Conservation (phyloP, 2,329 filamentous ascomycete species). For the Gnomoniopsis smithogilvyi region DNA sequence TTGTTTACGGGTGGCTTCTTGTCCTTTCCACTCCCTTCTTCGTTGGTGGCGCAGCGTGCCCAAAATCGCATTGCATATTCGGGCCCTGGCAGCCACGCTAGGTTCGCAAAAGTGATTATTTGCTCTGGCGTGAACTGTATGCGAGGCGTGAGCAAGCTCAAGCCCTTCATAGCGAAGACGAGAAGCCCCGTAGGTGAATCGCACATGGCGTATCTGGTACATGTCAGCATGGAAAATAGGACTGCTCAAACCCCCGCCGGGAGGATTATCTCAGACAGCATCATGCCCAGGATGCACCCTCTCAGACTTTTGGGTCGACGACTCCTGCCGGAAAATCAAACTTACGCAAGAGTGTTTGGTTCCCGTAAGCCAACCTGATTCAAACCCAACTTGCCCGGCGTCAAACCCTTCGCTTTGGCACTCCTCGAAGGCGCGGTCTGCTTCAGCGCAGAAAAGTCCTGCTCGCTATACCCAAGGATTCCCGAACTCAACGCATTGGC, state of each 20-base stretch:
- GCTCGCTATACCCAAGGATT: constrained; percentile 53
- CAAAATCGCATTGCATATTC: constrained; percentile 58
- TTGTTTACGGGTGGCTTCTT: not conserved
- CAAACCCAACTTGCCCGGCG: constrained; percentile 26
- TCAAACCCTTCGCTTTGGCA: constrained; percentile 17
- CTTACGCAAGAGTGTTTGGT: constrained; percentile 48
- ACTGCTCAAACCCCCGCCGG: too few species aligned
- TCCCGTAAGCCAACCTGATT: constrained; percentile 33
- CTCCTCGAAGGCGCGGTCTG: constrained; percentile 20
- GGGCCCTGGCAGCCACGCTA: constrained; percentile 65
- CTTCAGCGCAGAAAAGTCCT: constrained; percentile 46
- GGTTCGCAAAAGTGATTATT: constrained; percentile 57
- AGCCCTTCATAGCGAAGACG: constrained; percentile 48
- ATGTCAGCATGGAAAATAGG: not conserved
- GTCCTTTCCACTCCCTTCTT: constrained; percentile 16
- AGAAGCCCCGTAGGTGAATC: constrained; percentile 59
- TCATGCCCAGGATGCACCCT: not conserved
- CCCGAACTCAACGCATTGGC: constrained; percentile 46
- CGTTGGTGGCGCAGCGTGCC: constrained; percentile 40
- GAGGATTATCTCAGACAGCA: too few species aligned
- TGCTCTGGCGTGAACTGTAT: constrained; percentile 46
- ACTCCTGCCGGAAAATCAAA: not conserved
- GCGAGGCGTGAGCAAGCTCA: constrained; percentile 38
- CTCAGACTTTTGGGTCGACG: not conserved
- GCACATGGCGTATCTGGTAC: constrained; percentile 50